These are phyloP conservation scores for Leptographium lundbergii DNA, from an alignment of 2,329 filamentous ascomycete genomes.

Conservation along the genomic window DNA sequence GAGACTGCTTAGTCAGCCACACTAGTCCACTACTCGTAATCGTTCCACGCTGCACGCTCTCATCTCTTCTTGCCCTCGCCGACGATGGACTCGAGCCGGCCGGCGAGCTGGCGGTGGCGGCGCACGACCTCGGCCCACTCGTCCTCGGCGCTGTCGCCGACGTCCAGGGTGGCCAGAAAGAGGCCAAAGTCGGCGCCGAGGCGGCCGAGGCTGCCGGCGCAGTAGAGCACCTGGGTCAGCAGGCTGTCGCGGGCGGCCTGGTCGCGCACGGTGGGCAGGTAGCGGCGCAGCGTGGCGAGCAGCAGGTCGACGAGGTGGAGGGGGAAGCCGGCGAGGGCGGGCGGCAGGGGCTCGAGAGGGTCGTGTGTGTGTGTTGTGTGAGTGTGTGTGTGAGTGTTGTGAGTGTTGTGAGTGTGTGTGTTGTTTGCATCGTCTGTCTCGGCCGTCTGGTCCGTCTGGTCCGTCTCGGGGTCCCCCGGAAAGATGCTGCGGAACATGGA, in stretches of 20 bases:
- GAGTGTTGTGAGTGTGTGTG: background rate
- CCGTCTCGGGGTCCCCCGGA: constrained; percentile 27
- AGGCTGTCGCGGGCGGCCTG: constrained; percentile 73
- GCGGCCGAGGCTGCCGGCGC: constrained; percentile 78
- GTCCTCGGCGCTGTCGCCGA: constrained; percentile 32
- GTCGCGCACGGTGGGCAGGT: constrained; percentile 73
- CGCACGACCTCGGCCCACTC: constrained; percentile 87
- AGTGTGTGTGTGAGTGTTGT: background rate
- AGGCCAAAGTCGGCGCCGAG: constrained; percentile 88
- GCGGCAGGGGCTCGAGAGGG: constrained; percentile 51
- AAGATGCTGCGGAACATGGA: constrained; percentile 92
- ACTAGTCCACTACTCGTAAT: background rate
- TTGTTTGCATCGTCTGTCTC: background rate
- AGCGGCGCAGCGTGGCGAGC: constrained; percentile 59
- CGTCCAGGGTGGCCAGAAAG: constrained; percentile 55
- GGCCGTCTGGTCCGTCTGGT: background rate
- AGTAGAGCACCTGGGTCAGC: constrained; percentile 85
- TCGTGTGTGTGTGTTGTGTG: constrained; percentile 14
- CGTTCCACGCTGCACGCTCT: background rate
- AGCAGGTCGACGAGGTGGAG: constrained; percentile 72
- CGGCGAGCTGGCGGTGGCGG: constrained; percentile 74
- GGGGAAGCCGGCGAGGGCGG: constrained; percentile 72
- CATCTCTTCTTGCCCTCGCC: constrained; percentile 15
- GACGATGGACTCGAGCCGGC: constrained; percentile 59
- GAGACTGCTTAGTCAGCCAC: background rate